Base-by-base conservation (phyloP, 169 alveolate genomes). In the Eimeria sp. region DNA sequence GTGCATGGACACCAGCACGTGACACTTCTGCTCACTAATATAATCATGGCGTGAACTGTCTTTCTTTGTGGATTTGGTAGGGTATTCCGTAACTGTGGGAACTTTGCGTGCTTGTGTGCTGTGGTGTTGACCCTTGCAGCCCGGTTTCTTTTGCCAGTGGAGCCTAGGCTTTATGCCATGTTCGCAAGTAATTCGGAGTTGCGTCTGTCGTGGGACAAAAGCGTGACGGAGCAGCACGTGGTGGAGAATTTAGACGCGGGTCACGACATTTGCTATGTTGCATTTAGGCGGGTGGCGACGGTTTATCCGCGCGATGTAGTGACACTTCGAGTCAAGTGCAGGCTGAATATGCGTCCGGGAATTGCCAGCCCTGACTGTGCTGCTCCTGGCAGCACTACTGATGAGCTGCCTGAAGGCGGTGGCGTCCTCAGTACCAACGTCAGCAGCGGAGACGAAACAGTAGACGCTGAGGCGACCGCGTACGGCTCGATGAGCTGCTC, bases 401-500 rank as follows among this genome's bases (percentile, higher is more conserved):
- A 30, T n/a, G 84, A 22, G 57, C 57, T 13, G 84, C 57, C 25
- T 14, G 84, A 30, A 40, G 84, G 34, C 27, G 57, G 4, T 25
- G 40, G 61, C 30, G 61, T 5, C 40, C 58, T 40, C 86, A 75
- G 58, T 61, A 75, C 61, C 86, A 75, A 14, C 61, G 54, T n/a
- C 80, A 34, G 75, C 70, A 43, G 47, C 43, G 61, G 61, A 30
- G 61, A 72, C 4, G 67, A 25, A 5, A 40, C 13, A 3, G 25
- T 73, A 16, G 96, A 92, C n/a, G 97, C 72, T 34, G 94, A 93
- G n/a, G 49, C 88, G n/a, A 91, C 78, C 25, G 96, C 96, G 25
- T 97, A 87, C 45, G 88, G 96, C 54, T 96, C 97, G 65, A 96
- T 97, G 92, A 92, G 97, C 95, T 97, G 98, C 89, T 96, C 97